phyloP scores from a whole-genome alignment of 495 filamentous ascomycete genomes.

The Oidiodendron maius region DNA sequence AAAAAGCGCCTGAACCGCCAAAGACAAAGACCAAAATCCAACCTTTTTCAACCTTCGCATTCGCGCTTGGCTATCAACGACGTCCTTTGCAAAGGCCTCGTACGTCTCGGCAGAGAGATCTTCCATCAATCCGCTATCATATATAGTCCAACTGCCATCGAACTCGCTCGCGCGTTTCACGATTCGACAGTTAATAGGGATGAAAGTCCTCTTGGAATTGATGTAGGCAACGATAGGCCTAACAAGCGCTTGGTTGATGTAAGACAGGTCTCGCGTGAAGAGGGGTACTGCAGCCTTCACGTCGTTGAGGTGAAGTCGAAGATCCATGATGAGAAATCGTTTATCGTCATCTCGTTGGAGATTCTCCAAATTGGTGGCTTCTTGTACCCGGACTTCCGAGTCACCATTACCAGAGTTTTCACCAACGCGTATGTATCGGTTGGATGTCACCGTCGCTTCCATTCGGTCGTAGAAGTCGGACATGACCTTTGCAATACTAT shows the following conservation, averaged over 20 bases:
- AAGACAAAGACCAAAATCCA: constrained; percentile 87
- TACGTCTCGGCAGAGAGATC: constrained; percentile 94
- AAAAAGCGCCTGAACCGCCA: constrained; percentile 89
- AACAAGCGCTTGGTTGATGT: constrained; percentile 92
- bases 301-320: constrained; percentile 86
- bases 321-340: constrained; percentile 80
- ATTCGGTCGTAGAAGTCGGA: constrained; percentile 90
- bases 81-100: constrained; percentile 81
- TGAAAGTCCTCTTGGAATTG: constrained; percentile 87
- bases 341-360: constrained; percentile 41
- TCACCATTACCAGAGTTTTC: constrained; percentile 22
- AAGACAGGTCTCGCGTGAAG: constrained; percentile 82
- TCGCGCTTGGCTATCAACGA: constrained; percentile 77
- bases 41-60: constrained; percentile 90
- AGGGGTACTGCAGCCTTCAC: constrained; percentile 86
- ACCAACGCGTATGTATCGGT: constrained; percentile 47
- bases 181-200: constrained; percentile 89
- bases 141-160: constrained; percentile 93
- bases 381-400: constrained; percentile 16
- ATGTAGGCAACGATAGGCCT: constrained; percentile 98
- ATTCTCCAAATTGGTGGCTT: constrained; percentile 14
- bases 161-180: constrained; percentile 85
- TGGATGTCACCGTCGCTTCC: constrained; percentile 82
- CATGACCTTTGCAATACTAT: constrained; percentile 85
- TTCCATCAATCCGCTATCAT: constrained; percentile 90